These are phyloP conservation scores for Euphorbia pulcherrima DNA, from an alignment of 345 rosid genomes.

Conservation along the genomic window DNA sequence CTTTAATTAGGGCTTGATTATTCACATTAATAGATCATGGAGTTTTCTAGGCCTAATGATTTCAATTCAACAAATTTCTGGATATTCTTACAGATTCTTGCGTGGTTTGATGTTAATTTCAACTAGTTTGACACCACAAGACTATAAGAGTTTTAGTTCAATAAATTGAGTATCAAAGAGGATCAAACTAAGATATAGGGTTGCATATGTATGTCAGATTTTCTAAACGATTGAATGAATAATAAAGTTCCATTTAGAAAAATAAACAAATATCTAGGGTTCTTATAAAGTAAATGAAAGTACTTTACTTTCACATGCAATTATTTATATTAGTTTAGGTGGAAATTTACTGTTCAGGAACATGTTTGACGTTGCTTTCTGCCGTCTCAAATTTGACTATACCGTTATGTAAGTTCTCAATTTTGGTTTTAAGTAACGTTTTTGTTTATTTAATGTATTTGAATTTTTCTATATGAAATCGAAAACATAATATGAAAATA, in stretches of 20 bases:
- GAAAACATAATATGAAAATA: too few species aligned
- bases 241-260: not conserved
- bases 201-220: not conserved
- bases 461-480: too few species aligned
- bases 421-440: too few species aligned
- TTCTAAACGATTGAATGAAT: not conserved
- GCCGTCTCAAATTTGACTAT: too few species aligned
- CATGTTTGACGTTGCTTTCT: not conserved
- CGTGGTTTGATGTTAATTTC: conserved; percentile 1
- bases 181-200: not conserved
- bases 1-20: not conserved
- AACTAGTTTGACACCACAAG: not conserved
- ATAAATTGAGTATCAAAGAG: not conserved
- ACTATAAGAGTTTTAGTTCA: not conserved
- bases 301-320: not conserved
- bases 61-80: not conserved
- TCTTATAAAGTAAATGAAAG: not conserved
- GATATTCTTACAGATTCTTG: not conserved
- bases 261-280: conserved; percentile 4
- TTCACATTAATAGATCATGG: not conserved
- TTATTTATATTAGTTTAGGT: not conserved
- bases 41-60: not conserved
- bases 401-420: too few species aligned
- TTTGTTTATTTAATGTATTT: too few species aligned
- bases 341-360: too few species aligned